Base-by-base conservation (phyloP, 176 grass and related monocot species). In the Rhynchospora tenuis region DNA sequence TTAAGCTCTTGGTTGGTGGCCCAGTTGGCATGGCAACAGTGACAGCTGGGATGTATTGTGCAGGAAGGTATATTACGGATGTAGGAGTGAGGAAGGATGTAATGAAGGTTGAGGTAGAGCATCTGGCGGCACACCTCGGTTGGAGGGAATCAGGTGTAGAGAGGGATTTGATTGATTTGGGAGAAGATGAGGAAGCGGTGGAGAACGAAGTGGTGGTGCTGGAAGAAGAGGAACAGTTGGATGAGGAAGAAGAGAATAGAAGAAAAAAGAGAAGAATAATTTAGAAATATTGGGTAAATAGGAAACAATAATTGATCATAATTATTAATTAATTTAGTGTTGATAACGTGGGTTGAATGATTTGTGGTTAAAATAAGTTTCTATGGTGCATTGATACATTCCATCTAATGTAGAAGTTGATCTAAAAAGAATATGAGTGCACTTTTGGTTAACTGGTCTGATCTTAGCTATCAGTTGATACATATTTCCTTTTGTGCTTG, bases 11-110 rank as follows among this genome's bases (percentile, higher is more conserved):
- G 10, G 93, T 90, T 45, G 91, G 89, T 1, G 96, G 93, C 54
- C 96, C 96, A 1, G 86, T 95, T 3, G 96, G 96, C 23, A 95
- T 99, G 96, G 96, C 91, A 58, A 95, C 96, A 11, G 86, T 99
- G 73, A 99, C 96, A 0, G 91, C 96, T n/a, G 96, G 96, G 52
- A 95, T 95, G 93, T 99, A 99, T 61, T 94, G 92, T 28, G 92
- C 92, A 45, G 92, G 92, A 3, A 91, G 94, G 75, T 97, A 97
- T 88, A 92, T 97, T 62, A 94, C 94, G 10, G 94, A 94, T 74
- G 86, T 97, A 20, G 94, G 94, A 64, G 94, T 97, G 42, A 89
- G 94, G 55, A 97, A 94, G 83, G 94, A 97, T 67, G 92, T 92
- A 8, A 84, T 88, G 1, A 97, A 91, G 76, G 83, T 94, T 15